Conservation (phyloP, 352 stramenopile species). For the Globisporangium mamillatum region DNA sequence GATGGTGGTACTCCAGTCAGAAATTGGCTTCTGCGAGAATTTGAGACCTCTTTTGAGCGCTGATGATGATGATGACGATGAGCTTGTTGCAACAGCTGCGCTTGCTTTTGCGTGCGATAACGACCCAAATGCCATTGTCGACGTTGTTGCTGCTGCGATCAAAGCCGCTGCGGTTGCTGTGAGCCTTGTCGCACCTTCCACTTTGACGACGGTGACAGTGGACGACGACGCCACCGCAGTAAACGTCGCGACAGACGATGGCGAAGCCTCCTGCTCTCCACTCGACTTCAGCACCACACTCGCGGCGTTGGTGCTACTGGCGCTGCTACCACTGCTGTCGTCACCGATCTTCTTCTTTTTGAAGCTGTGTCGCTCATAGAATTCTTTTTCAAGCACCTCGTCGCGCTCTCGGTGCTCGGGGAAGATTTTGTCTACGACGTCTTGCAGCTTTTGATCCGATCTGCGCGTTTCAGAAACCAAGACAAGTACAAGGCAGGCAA, state of each 20-base stretch:
- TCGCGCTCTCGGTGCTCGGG: conserved; percentile 59
- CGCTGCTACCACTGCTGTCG: background rate
- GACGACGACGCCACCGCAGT: background rate
- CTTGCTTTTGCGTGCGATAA: background rate
- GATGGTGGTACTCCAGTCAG: conserved; percentile 7
- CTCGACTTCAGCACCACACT: background rate
- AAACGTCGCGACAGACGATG: conserved; percentile 6
- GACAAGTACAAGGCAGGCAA: background rate
- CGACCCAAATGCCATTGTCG: background rate
- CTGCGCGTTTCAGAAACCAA: conserved; percentile 19
- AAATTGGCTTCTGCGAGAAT: conserved; percentile 3
- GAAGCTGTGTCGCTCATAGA: conserved; percentile 65
- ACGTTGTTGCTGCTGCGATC: background rate
- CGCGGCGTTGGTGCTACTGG: background rate
- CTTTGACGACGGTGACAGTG: no score
- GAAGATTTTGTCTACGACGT: conserved; percentile 76
- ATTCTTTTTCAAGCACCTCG: conserved; percentile 41
- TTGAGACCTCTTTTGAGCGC: conserved; percentile 1
- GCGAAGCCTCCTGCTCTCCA: background rate
- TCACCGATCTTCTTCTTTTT: conserved; percentile 18
- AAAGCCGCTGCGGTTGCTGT: background rate
- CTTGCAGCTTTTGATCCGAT: conserved; percentile 69
- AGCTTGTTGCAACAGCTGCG: background rate
- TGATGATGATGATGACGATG: background rate
- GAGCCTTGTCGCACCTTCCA: background rate